Evolutionary conservation across 192 early-diverging fungal species (phyloP), one percentile per base, ranked within the genome.

Genomic region (Chytriomyces sp.): DNA sequence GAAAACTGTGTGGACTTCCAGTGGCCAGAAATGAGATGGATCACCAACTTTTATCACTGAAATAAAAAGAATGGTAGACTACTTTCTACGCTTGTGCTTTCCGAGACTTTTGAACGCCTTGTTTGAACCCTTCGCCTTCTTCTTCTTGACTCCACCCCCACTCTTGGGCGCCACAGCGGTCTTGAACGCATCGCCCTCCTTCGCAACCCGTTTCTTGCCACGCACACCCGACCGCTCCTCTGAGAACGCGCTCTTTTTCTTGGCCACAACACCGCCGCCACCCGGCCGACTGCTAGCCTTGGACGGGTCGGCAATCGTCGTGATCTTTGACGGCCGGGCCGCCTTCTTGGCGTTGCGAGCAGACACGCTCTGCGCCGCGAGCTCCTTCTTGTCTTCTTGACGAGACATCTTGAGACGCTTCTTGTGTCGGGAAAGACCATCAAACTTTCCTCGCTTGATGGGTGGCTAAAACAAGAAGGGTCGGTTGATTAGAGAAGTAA

Each of bases 401-500:
- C 69, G 56, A 12, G 81, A 77, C 36, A 77, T 44, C 33, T 59
- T 59, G 19, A 64, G 31, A 3, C 86, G 77, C 66, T 82, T 84
- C 64, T 85, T 70, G 59, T 81, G 77, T 12, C 86, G 69, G 25
- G 75, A 75, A 12, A 87, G 75, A 31, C 86, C 86, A 52, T 73
- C 76, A 36, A 80, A 64, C 34, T 66, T 69, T 22, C 52, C 56
- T 2, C 86, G 77, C 54, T 84, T 81, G 25, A 78, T 78, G 28
- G 67, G 55, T 28, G 62, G 31, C 64, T 72, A 22, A 26, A 49
- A 22, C 14, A 49, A n/a, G 44, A 49, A 49, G n/a, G n/a, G 3
- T 49, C 44, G 22, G 44, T 3, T 49, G 44, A 22, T 49, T 49
- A 49, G 44, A 49, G 22, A 49, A 14, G 3, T 49, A 49, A n/a